A percentile compares a stretch with the other conserved stretches of the same genome.
Evolutionary conservation across 495 filamentous ascomycete species (phyloP).

Genomic region (Alectoria sarmentosa): DNA sequence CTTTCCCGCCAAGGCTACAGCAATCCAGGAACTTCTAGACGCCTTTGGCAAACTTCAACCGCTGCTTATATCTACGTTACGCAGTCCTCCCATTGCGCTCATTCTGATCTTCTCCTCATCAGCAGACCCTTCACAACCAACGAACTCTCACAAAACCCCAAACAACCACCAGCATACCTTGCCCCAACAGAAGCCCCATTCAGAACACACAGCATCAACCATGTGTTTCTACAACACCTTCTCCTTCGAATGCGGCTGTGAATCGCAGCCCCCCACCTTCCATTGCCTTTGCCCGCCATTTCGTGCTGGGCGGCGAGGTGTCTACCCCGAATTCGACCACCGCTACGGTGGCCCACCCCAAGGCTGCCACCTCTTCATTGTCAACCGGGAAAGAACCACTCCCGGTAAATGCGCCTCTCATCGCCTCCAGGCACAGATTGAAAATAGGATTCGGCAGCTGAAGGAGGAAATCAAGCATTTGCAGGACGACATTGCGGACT

Average conservation of each 20-base stretch:
- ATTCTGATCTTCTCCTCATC: not conserved
- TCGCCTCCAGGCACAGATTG: not conserved
- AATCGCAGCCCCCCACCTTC: not conserved
- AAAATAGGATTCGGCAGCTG: not conserved
- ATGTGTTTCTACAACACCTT: not conserved
- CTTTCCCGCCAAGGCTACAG: not conserved
- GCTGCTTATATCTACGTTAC: not conserved
- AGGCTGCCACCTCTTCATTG: not conserved
- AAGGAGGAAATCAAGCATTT: not conserved
- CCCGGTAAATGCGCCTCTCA: not conserved
- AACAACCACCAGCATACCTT: not conserved
- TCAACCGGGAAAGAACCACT: not conserved
- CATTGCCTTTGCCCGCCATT: not conserved
- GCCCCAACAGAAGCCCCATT: not conserved
- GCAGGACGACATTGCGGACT: not conserved
- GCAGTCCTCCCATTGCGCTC: not conserved
- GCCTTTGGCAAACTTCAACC: not conserved
- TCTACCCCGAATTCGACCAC: not conserved
- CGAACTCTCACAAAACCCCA: not conserved
- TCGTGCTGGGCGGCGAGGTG: not conserved
- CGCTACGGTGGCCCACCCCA: not conserved
- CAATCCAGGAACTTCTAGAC: not conserved
- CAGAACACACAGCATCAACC: not conserved
- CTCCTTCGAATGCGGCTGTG: not conserved
- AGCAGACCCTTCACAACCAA: not conserved